phyloP scores from a whole-genome alignment of 2,329 filamentous ascomycete species.

The Fusarium sp. region DNA sequence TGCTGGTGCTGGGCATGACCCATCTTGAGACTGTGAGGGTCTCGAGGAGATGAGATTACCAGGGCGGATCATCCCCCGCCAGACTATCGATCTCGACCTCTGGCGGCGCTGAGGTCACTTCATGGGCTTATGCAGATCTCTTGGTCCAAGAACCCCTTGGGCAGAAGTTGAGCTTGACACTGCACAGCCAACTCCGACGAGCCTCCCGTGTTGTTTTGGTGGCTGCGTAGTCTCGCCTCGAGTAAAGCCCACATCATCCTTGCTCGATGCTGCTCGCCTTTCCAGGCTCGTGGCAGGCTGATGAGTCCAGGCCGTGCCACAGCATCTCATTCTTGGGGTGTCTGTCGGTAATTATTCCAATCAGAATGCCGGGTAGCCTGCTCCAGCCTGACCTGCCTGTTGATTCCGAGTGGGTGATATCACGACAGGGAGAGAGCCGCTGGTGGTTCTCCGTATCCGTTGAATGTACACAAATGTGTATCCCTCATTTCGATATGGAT shows the following conservation, averaged over 20 bases:
- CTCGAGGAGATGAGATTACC: slow-evolving; percentile 29
- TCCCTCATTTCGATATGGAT: background rate
- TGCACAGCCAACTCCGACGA: background rate
- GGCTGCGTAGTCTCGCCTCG: background rate
- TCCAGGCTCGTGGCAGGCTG: slow-evolving; percentile 1
- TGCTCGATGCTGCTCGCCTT: slow-evolving; percentile 11
- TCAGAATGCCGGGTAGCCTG: background rate
- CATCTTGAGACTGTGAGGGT: slow-evolving; percentile 17
- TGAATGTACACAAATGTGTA: background rate
- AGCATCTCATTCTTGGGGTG: slow-evolving; percentile 13
- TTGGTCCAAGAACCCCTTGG: slow-evolving; percentile 7
- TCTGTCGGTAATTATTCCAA: slow-evolving; percentile 2
- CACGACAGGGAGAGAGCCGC: background rate
- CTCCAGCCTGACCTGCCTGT: background rate
- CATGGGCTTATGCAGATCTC: slow-evolving; percentile 8
- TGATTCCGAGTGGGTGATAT: background rate
- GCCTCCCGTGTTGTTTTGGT: background rate
- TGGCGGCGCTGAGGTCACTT: slow-evolving; percentile 7
- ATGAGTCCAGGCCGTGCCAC: slow-evolving; percentile 27
- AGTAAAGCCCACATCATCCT: slow-evolving; percentile 13
- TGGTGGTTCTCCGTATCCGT: background rate
- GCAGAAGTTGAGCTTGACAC: background rate
- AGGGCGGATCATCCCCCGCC: slow-evolving; percentile 22
- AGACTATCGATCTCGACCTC: slow-evolving; percentile 19
- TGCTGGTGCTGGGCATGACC: slow-evolving; percentile 13